Base-by-base conservation (phyloP, 176 grass and related monocot genomes). In the Panicum miliaceum region DNA sequence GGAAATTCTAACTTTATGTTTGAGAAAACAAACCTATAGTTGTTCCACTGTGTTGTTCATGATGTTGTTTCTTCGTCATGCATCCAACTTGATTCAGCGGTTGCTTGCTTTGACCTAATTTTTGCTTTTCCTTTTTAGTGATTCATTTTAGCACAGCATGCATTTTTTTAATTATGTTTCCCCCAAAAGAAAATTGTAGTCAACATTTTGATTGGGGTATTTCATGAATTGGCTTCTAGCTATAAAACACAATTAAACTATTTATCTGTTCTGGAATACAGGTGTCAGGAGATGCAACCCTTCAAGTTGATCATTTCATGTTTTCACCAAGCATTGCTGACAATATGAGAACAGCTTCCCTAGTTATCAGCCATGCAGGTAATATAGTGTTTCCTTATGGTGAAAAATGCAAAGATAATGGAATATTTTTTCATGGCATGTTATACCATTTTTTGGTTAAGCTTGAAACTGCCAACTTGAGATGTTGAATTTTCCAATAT, bases 291-390 rank as follows among this genome's bases (percentile, higher is more conserved):
- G 84, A 90, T 59, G 68, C 72, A 50, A 75, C 78, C 68, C 81
- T 93, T 62, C 43, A 88, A 68, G 86, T 97, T 58, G 95, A 90
- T 72, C 89, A 93, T 81, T 97, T 97, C 79, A 91, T 92, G 18
- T 97, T 97, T 90, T 97, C 92, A 63, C 82, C 89, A 68, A 94
- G 79, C 65, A 91, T 94, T 72, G 92, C 90, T 79, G 87, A 97
- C 36, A 81, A 86, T 66, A 84, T 97, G 40, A 82, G 81, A 88
- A 85, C 77, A 6, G 86, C 95, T 73, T 97, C 89, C 35, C 83
- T 97, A 71, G 83, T 97, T 70, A 90, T 97, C 58, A 97, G 95
- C 64, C 95, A 97, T 84, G 95, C 95, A 89, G 95, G 82, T 81
- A 60, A 63, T 34, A 25, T 61, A 29, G 54, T 23, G 2, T 19